phyloP scores from a whole-genome alignment of 2,329 filamentous ascomycete species.

The Cyanodermella asteris region DNA sequence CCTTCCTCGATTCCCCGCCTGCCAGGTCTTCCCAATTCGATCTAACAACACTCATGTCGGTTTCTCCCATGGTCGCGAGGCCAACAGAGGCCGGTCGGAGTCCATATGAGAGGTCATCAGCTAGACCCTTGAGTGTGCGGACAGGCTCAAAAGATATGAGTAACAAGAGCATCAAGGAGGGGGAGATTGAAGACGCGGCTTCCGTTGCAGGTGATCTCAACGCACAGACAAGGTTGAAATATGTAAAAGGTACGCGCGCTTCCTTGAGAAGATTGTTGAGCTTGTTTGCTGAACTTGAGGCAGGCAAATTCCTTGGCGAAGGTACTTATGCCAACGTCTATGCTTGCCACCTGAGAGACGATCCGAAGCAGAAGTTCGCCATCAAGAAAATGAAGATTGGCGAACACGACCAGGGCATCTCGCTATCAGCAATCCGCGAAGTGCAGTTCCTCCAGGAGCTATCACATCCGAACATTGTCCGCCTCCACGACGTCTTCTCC shows the following conservation, averaged over 20 bases:
- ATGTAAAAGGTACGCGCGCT: slow-evolving; percentile 48
- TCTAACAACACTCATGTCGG: too few species aligned
- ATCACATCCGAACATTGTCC: slow-evolving; percentile 86
- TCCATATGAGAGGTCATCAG: too few species aligned
- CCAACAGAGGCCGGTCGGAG: too few species aligned
- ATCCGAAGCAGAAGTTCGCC: slow-evolving; percentile 57
- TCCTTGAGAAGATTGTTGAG: neutral
- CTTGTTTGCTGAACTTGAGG: slow-evolving; percentile 4
- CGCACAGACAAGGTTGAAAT: slow-evolving; percentile 64
- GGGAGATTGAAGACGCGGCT: too few species aligned
- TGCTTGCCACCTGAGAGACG: slow-evolving; percentile 53
- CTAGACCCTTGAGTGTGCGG: too few species aligned
- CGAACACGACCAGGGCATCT: slow-evolving; percentile 67
- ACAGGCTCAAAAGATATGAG: too few species aligned
- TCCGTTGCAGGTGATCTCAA: slow-evolving; percentile 63
- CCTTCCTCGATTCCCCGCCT: too few species aligned
- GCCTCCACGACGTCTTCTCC: slow-evolving; percentile 75
- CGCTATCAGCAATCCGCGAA: slow-evolving; percentile 86
- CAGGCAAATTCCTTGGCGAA: slow-evolving; percentile 77
- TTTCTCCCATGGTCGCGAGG: too few species aligned
- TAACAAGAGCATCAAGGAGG: too few species aligned
- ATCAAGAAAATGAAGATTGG: slow-evolving; percentile 33
- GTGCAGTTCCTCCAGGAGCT: slow-evolving; percentile 90
- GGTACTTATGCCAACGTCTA: slow-evolving; percentile 96
- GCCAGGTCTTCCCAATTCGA: too few species aligned